Evolutionary conservation across 352 stramenopile species (phyloP), one percentile per base, ranked within the genome.

Genomic region (Globisporangium perplexum): DNA sequence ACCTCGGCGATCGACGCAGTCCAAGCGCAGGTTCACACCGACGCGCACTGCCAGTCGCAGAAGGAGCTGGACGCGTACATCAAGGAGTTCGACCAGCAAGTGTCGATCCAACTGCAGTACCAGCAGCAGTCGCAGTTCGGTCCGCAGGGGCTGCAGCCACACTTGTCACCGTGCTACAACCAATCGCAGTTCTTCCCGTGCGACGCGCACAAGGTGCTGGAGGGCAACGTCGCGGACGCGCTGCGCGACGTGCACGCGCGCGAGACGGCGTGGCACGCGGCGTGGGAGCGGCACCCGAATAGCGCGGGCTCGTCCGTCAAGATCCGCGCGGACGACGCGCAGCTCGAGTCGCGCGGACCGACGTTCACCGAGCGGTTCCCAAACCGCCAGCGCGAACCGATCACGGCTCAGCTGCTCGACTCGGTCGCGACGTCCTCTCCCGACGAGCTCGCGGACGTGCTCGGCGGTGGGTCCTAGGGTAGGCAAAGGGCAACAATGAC

Each of bases 171-270:
- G 14, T 93, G 83, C 61, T 83, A 76, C 57, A 93, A 93, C 59
- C 82, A 90, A 57, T 84, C 77, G 20, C 76, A 93, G 60, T 86
- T 83, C 59, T 88, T 88, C 53, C 80, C 83, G 23, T 90, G 83
- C 35, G 83, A 93, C 44, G 79, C 89, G 2, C 72, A 88, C 53
- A 88, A 90, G 26, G 61, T 88, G 1, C 24, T 86, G 24, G 79
- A 93, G 14, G 74, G 77, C 22, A 83, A 71, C 43, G 56, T 90
- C 47, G 81, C 63, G 31, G 77, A 87, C 54, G 74, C 59, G 8
- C 47, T 76, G 4, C 71, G 60, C 23, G 66, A 76, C 23, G 55
- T 53, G 24, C 69, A 61, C 5, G 55, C 61, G 7, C 70, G 72
- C 14, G 50, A 63, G 35, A 80, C 68, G 0, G 24, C 36, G 20